Percentiles rank a stretch among this genome's conserved stretches.
Conservation (phyloP, 1,284 basidiomycete species). For the Malassezia pachydermatis region DNA sequence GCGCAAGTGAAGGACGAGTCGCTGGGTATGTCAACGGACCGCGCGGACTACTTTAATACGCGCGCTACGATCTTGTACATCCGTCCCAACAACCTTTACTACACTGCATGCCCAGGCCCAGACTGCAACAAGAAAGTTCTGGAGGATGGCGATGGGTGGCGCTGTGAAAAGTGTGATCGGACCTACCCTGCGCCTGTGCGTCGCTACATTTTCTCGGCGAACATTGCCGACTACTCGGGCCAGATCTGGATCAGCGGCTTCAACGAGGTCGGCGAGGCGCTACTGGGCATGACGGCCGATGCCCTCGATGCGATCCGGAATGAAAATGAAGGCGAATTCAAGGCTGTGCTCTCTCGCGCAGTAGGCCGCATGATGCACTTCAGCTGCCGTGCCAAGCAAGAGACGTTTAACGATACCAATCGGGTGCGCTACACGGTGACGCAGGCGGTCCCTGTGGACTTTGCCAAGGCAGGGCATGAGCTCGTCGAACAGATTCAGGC, state of each 20-base stretch:
- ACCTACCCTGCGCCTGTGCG: constrained; percentile 65
- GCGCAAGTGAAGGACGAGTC: constrained; percentile 71
- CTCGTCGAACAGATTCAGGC: constrained; percentile 34
- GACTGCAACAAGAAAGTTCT: constrained; percentile 86
- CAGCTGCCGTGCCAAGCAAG: constrained; percentile 66
- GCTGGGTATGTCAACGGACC: constrained; percentile 65
- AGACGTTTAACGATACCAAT: constrained; percentile 40
- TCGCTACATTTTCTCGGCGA: constrained; percentile 83
- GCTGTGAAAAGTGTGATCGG: constrained; percentile 86
- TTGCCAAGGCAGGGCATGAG: constrained; percentile 35
- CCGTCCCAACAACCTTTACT: constrained; percentile 73
- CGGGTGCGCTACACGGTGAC: constrained; percentile 42
- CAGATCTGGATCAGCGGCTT: constrained; percentile 91
- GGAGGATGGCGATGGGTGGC: constrained; percentile 63
- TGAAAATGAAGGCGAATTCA: constrained; percentile 59
- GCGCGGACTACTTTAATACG: constrained; percentile 67
- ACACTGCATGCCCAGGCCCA: constrained; percentile 75
- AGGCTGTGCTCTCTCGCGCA: constrained; percentile 58
- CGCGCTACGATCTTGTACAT: constrained; percentile 82
- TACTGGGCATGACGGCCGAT: constrained; percentile 66
- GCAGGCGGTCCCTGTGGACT: constrained; percentile 30
- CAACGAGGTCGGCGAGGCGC: constrained; percentile 74
- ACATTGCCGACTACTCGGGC: constrained; percentile 75
- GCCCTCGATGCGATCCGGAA: constrained; percentile 67
- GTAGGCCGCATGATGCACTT: constrained; percentile 69